Percentiles rank a stretch among this genome's conserved stretches.
phyloP scores from a whole-genome alignment of 2,329 filamentous ascomycete genomes.

The Dothiorella sarmentorum region DNA sequence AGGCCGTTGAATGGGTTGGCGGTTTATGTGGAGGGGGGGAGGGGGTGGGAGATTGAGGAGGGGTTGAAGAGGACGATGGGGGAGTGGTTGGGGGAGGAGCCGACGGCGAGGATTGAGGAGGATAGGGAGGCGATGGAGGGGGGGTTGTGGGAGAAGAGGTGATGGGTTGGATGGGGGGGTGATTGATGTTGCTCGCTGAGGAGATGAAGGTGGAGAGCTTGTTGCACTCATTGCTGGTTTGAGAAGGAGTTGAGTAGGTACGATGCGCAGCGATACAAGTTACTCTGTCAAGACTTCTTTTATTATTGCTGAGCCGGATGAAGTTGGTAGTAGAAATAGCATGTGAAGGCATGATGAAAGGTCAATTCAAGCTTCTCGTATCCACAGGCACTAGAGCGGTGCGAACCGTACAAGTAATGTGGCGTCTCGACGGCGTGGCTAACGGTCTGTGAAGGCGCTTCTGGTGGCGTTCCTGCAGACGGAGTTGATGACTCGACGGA shows the following conservation, averaged over 20 bases:
- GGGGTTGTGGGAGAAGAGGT: neutral
- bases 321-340: too few relatives aligned
- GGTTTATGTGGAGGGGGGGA: conserved; percentile 10
- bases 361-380: conserved; percentile 9
- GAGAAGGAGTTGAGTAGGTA: too few relatives aligned
- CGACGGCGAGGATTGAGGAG: conserved; percentile 24
- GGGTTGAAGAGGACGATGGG: neutral
- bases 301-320: too few relatives aligned
- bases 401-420: neutral
- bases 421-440: neutral
- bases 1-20: neutral
- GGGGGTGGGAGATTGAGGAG: conserved; percentile 11
- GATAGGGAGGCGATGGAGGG: neutral
- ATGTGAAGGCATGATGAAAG: neutral
- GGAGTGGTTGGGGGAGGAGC: conserved; percentile 8
- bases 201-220: too few relatives aligned
- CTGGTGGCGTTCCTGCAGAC: neutral
- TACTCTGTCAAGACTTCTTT: too few relatives aligned
- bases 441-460: neutral
- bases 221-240: too few relatives aligned
- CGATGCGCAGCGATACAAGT: too few relatives aligned
- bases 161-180: too few relatives aligned
- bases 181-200: too few relatives aligned
- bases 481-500: neutral
- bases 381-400: neutral